Percentiles rank a stretch among this genome's conserved stretches.
These are phyloP conservation scores for Caloboletus inedulis DNA, from an alignment of 1,284 basidiomycete species.

Conservation along the genomic window DNA sequence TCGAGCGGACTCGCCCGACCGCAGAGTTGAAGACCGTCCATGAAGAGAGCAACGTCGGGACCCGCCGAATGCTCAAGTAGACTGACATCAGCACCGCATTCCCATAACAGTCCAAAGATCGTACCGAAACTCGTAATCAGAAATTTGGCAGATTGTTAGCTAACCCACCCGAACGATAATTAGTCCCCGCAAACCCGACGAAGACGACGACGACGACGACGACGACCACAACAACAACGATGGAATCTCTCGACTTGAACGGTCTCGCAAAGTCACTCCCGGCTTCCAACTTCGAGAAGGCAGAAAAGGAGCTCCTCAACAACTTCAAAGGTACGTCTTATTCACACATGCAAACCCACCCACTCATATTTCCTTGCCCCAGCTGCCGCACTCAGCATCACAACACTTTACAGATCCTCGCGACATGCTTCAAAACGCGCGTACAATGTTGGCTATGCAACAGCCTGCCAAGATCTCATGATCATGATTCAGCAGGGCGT, in stretches of 20 bases:
- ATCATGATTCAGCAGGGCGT: slow-evolving; percentile 78
- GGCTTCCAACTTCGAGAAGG: slow-evolving; percentile 56
- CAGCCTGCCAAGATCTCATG: slow-evolving; percentile 73
- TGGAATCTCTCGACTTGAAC: slow-evolving; percentile 73
- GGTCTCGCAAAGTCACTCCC: slow-evolving; percentile 72
- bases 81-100: neutral
- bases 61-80: no score
- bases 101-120: neutral
- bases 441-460: slow-evolving; percentile 72
- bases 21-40: slow-evolving; percentile 27
- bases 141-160: slow-evolving; percentile 7
- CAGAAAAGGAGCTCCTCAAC: slow-evolving; percentile 74
- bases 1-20: slow-evolving; percentile 38
- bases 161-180: neutral
- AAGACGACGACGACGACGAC: slow-evolving; percentile 13
- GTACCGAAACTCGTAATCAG: neutral
- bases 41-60: neutral
- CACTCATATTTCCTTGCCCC: slow-evolving; percentile 20
- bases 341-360: neutral
- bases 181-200: slow-evolving; percentile 3
- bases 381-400: slow-evolving; percentile 79
- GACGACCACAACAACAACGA: slow-evolving; percentile 24
- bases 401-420: slow-evolving; percentile 76
- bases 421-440: slow-evolving; percentile 68
- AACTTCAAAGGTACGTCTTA: slow-evolving; percentile 65